Percentiles rank a stretch among this genome's conserved stretches.
Evolutionary conservation across 2,329 filamentous ascomycete genomes (phyloP).

Genomic region (Verticillium nonalfalfae): DNA sequence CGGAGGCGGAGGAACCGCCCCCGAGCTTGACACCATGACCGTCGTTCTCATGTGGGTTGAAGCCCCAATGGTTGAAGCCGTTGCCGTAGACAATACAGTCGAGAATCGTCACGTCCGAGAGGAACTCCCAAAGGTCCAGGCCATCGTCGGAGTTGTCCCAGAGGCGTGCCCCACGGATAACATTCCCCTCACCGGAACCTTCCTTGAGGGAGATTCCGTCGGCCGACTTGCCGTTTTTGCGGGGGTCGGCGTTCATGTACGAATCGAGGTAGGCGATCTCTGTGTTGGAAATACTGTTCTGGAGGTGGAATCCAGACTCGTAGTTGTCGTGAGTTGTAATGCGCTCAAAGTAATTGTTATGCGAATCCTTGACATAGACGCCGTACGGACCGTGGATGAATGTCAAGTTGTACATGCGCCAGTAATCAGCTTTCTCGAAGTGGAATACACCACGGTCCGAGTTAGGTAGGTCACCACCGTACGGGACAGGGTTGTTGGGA

Average conservation of each 20-base stretch:
- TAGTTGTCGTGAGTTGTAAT: slow-evolving; percentile 28
- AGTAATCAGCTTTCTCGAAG: slow-evolving; percentile 26
- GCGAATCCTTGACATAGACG: slow-evolving; percentile 25
- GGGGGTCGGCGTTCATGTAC: slow-evolving; percentile 30
- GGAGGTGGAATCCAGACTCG: slow-evolving; percentile 28
- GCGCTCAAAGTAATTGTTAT: slow-evolving; percentile 26
- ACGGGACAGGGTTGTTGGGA: slow-evolving; percentile 29
- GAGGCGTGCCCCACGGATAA: slow-evolving; percentile 30
- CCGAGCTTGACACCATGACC: slow-evolving; percentile 44
- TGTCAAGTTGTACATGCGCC: slow-evolving; percentile 29
- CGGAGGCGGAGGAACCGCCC: slow-evolving; percentile 22
- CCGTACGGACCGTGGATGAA: slow-evolving; percentile 29
- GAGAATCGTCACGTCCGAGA: slow-evolving; percentile 32
- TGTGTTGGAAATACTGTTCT: slow-evolving; percentile 19
- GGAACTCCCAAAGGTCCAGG: slow-evolving; percentile 30
- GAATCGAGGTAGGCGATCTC: slow-evolving; percentile 29
- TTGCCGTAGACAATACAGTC: slow-evolving; percentile 39
- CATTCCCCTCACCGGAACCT: slow-evolving; percentile 34
- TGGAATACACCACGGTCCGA: slow-evolving; percentile 38
- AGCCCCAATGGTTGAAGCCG: slow-evolving; percentile 36
- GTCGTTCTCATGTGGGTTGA: slow-evolving; percentile 33
- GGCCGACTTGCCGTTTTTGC: slow-evolving; percentile 38
- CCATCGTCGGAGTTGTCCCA: slow-evolving; percentile 41
- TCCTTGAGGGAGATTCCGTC: slow-evolving; percentile 37
- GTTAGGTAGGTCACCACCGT: slow-evolving; percentile 30